Conservation (phyloP, 2,329 filamentous ascomycete species). For the Calonectria leucothoes region DNA sequence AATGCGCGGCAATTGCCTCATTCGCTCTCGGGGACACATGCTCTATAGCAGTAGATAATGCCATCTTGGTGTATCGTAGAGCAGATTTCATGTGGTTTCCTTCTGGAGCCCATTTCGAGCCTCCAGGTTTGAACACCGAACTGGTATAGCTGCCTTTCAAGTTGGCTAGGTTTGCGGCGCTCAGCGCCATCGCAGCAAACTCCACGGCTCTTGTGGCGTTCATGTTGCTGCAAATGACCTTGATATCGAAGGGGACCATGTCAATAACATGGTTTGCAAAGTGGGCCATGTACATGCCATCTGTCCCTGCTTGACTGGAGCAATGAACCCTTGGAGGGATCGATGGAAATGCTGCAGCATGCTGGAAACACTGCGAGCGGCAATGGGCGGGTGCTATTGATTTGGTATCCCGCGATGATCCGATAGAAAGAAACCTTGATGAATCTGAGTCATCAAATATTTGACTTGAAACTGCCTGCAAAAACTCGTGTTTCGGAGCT, state of each 20-base stretch:
- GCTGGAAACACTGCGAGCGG: neutral
- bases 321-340: neutral
- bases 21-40: neutral
- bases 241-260: neutral
- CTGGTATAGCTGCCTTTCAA: neutral
- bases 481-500: neutral
- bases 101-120: neutral
- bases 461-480: too few relatives aligned
- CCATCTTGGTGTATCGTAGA: neutral
- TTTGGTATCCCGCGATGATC: neutral
- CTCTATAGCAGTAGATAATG: neutral
- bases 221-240: neutral
- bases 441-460: neutral
- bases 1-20: neutral
- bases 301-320: neutral
- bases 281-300: neutral
- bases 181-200: neutral
- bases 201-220: neutral
- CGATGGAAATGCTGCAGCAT: neutral
- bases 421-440: accelerated
- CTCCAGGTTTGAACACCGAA: neutral
- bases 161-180: neutral
- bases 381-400: too few relatives aligned
- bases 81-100: neutral
- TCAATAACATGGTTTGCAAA: neutral